phyloP scores from a whole-genome alignment of 345 rosid species.

The Syzygium jambos region DNA sequence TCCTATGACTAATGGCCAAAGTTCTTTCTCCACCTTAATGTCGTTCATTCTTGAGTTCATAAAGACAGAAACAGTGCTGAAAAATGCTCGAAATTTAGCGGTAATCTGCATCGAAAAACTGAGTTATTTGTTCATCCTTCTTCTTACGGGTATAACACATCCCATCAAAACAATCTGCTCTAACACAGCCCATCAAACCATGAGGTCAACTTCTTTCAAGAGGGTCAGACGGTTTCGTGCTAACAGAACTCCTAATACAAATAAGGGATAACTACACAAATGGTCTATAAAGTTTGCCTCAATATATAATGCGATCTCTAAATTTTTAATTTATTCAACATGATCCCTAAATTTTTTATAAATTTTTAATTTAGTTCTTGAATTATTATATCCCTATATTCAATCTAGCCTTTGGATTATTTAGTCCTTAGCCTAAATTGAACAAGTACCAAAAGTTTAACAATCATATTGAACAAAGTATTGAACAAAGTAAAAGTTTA shows the following conservation, averaged over 20 bases:
- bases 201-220: background rate
- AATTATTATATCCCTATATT: too few species aligned
- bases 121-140: background rate
- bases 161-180: background rate
- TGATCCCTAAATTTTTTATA: too few species aligned
- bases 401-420: too few species aligned
- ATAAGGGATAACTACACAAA: too few species aligned
- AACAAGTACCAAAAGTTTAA: too few species aligned
- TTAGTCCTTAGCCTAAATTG: too few species aligned
- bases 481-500: too few species aligned
- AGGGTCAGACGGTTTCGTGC: background rate
- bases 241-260: background rate
- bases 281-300: too few species aligned
- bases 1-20: background rate
- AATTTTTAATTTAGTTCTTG: too few species aligned
- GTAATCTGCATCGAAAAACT: background rate
- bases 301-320: too few species aligned
- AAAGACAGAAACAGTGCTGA: background rate
- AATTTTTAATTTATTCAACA: too few species aligned
- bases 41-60: background rate
- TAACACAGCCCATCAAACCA: background rate
- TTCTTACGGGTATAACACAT: background rate
- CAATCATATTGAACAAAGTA: too few species aligned
- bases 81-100: background rate
- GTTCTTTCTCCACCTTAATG: background rate